Percentiles rank a stretch among this genome's conserved stretches.
Evolutionary conservation across 2,329 filamentous ascomycete species (phyloP).

Genomic region (Fusarium ambrosium): DNA sequence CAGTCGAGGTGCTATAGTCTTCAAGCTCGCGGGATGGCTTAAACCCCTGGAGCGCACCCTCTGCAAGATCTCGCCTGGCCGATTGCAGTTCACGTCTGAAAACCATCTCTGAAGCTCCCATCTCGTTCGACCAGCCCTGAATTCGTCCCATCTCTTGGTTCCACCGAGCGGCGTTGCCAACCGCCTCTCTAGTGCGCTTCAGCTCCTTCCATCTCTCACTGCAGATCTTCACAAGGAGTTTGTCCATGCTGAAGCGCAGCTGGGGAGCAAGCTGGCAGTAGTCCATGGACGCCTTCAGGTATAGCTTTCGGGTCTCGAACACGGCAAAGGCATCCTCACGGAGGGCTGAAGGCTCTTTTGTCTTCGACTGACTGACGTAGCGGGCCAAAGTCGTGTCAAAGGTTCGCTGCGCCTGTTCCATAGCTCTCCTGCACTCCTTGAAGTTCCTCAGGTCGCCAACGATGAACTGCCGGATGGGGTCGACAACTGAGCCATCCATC

Average conservation of each 20-base stretch:
- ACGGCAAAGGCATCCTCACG: conserved; percentile 96
- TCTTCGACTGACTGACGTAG: conserved; percentile 88
- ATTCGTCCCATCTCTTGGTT: conserved; percentile 89
- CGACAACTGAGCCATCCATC: conserved; percentile 81
- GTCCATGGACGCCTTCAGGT: conserved; percentile 93
- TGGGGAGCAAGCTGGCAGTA: conserved; percentile 92
- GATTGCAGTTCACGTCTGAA: conserved; percentile 86
- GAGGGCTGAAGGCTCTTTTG: conserved; percentile 91
- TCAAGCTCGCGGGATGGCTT: conserved; percentile 93
- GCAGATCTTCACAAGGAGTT: conserved; percentile 86
- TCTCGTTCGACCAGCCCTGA: conserved; percentile 91
- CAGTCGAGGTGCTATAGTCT: conserved; percentile 90
- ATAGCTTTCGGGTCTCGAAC: conserved; percentile 91
- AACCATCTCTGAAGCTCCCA: conserved; percentile 88
- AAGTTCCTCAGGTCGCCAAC: conserved; percentile 84
- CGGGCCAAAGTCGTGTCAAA: conserved; percentile 87
- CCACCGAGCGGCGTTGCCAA: conserved; percentile 75
- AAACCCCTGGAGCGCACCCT: conserved; percentile 75
- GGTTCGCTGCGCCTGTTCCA: conserved; percentile 85
- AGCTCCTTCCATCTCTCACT: conserved; percentile 92
- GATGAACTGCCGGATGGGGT: conserved; percentile 86
- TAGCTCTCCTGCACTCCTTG: conserved; percentile 82
- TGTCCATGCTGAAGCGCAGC: conserved; percentile 85
- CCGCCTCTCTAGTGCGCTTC: conserved; percentile 76
- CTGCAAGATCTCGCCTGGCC: conserved; percentile 86